Evolutionary conservation across 768 basidiomycete genomes (phyloP), one percentile per base, ranked within the genome.

Genomic region (Tricholoma matsutake): DNA sequence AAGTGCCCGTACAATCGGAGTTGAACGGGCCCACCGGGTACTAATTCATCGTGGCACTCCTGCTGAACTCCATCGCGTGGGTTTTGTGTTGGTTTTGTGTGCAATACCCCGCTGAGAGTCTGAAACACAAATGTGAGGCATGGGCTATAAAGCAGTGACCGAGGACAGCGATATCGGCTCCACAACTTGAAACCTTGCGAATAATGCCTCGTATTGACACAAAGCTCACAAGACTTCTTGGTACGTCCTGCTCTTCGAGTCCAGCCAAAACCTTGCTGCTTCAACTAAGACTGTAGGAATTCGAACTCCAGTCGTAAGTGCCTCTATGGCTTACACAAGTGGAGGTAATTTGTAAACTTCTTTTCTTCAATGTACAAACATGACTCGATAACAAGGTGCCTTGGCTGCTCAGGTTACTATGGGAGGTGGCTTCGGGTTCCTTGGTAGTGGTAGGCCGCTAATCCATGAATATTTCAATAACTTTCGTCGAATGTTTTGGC

Each of bases 381-480:
- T 34, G 29, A 18, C 35, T 32, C 41, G 25, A 28, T 35, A 13
- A 31, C 31, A 16, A 83, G 81, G 82, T 52, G 71, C 70, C 18
- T 69, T 88, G 20, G 86, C 86, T 25, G 84, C 86, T 4, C 78
- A 83, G 58, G 87, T 89, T 32, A 79, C 83, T 18, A 78, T 80
- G 2, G 90, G 76, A 7, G 92, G 92, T 20, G 92, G 87, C 14
- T 87, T 92, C 59, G 92, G 89, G 1, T 92, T 93, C 70, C 64
- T 92, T 0, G 78, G 83, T n/a, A 79, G 83, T 72, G 86, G 89
- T 86, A 59, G 37, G 70, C 59, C 29, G 29, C 59, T 20, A 55
- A 41, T 49, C 54, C 34, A 2, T 64, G 9, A 66, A 45, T 47
- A n/a, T 34, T 56, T 41, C 39, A 22, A 16, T 18, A 22, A 58